Conservation (phyloP, 352 stramenopile genomes). For the Phytophthora agathidicida region DNA sequence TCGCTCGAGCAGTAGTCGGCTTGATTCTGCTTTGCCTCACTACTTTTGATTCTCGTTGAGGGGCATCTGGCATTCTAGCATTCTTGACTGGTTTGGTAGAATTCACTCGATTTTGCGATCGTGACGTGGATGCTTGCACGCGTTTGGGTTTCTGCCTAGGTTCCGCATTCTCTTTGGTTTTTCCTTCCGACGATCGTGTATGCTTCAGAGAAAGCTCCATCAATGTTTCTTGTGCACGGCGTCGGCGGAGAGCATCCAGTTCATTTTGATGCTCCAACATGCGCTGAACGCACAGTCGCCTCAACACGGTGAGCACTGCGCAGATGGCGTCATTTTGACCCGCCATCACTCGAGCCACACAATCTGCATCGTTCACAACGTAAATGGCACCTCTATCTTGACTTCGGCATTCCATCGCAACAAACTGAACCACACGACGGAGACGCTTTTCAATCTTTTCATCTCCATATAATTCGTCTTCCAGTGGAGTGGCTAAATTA, state of each 20-base stretch:
- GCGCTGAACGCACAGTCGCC: slow-evolving; percentile 30
- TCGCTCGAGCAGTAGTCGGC: background rate
- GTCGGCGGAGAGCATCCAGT: background rate
- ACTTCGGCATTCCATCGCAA: slow-evolving; percentile 42
- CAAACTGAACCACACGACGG: slow-evolving; percentile 44
- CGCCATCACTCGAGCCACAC: slow-evolving; percentile 38
- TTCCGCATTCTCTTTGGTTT: background rate
- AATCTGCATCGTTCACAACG: slow-evolving; percentile 53
- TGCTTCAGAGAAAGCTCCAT: slow-evolving; percentile 15
- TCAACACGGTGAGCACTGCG: slow-evolving; percentile 54
- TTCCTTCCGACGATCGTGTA: background rate
- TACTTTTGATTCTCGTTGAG: background rate
- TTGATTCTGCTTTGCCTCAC: slow-evolving; percentile 11
- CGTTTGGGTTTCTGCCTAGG: slow-evolving; percentile 13
- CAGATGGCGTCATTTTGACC: slow-evolving; percentile 46
- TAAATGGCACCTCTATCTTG: slow-evolving; percentile 53
- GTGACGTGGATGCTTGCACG: slow-evolving; percentile 1
- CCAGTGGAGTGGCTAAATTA: background rate
- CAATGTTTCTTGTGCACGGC: slow-evolving; percentile 12
- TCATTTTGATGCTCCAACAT: background rate
- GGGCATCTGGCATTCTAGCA: background rate
- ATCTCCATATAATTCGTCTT: slow-evolving; percentile 2
- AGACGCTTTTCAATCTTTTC: slow-evolving; percentile 20
- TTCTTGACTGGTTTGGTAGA: background rate
- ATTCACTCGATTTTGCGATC: background rate